Percentiles rank a stretch among this genome's conserved stretches.
phyloP scores from a whole-genome alignment of 148 eudicot genomes.

The Vaccinium macrocarpon region DNA sequence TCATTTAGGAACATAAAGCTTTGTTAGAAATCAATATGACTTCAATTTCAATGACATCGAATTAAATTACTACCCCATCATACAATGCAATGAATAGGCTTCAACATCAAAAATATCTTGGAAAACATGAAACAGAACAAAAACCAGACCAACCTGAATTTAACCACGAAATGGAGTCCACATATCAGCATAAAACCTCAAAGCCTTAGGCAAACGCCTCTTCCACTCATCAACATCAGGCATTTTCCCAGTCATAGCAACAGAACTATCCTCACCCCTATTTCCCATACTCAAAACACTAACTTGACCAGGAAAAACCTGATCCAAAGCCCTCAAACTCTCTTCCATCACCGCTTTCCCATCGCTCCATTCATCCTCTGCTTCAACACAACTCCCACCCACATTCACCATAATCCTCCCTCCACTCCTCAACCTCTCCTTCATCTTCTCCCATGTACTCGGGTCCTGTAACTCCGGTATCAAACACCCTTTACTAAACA shows the following conservation, averaged over 20 bases:
- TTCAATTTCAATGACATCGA: background rate
- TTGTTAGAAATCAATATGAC: background rate
- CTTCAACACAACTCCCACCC: constrained; percentile 88
- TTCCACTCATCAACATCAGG: constrained; percentile 56
- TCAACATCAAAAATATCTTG: background rate
- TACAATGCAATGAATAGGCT: background rate
- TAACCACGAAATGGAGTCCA: constrained; percentile 45
- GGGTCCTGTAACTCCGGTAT: constrained; percentile 72
- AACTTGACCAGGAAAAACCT: constrained; percentile 51
- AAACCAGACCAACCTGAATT: background rate
- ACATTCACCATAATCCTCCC: constrained; percentile 95
- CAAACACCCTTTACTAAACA: constrained; percentile 72
- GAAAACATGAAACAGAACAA: background rate
- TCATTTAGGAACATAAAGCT: background rate
- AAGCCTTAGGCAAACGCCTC: constrained; percentile 47
- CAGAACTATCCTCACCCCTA: constrained; percentile 64
- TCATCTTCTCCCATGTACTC: constrained; percentile 64
- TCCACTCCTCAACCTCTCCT: constrained; percentile 55
- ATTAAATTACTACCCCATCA: background rate
- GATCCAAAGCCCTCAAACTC: constrained; percentile 61
- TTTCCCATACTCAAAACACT: constrained; percentile 61
- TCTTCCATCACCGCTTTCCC: constrained; percentile 73
- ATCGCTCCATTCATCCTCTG: constrained; percentile 65
- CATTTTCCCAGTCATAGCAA: constrained; percentile 68
- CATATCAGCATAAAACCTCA: constrained; percentile 65